These are phyloP conservation scores for Cornus kousa DNA, from an alignment of 148 eudicot species.

Conservation along the genomic window DNA sequence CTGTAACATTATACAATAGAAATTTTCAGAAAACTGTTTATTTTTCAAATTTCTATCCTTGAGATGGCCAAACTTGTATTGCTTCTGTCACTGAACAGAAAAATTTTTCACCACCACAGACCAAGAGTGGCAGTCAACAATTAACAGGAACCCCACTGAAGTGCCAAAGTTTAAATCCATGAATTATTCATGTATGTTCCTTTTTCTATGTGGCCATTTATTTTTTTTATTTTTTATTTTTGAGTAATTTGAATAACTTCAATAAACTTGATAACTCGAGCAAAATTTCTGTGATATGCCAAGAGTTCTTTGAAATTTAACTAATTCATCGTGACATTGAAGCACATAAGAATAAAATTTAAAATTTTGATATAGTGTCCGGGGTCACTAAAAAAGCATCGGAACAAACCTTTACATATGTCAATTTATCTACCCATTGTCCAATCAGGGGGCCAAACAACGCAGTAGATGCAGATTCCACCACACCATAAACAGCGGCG, in stretches of 20 bases:
- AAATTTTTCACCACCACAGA: too few relatives aligned
- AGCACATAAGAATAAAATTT: background rate
- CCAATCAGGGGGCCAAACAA: conserved; percentile 82
- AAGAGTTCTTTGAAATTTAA: background rate
- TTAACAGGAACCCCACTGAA: too few relatives aligned
- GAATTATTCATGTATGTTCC: too few relatives aligned
- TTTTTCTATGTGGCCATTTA: background rate
- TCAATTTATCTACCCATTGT: conserved; percentile 53
- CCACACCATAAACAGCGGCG: conserved; percentile 83
- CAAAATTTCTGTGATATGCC: background rate
- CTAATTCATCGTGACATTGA: background rate
- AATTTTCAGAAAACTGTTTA: background rate
- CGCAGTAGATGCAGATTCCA: conserved; percentile 71
- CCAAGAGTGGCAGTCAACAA: too few relatives aligned
- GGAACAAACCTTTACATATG: conserved; percentile 60
- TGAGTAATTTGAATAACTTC: background rate
- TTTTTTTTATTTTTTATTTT: too few relatives aligned
- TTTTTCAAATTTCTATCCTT: background rate
- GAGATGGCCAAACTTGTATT: background rate
- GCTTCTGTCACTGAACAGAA: background rate
- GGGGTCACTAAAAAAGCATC: background rate
- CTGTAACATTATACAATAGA: background rate
- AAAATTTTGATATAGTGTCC: background rate
- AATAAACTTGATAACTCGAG: too few relatives aligned
- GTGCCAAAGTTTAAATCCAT: too few relatives aligned